phyloP scores from a whole-genome alignment of 2,329 filamentous ascomycete species.

The Alternaria sp. region DNA sequence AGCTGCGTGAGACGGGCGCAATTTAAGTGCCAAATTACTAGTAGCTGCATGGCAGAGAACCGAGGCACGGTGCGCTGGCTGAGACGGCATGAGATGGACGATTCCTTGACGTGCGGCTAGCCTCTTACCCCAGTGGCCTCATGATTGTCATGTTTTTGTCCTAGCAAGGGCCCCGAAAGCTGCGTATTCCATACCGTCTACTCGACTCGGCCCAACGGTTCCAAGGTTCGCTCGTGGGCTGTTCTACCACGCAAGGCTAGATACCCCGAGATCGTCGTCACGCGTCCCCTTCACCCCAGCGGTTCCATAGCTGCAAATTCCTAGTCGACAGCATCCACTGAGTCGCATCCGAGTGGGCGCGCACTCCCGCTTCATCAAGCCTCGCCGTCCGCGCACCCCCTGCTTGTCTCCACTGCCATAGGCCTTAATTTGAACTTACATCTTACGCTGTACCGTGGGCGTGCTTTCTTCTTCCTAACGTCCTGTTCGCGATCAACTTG shows the following conservation, averaged over 20 bases:
- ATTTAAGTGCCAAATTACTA: conserved; percentile 35
- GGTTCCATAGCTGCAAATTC: conserved; percentile 16
- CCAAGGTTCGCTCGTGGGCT: conserved; percentile 9
- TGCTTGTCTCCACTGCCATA: conserved; percentile 40
- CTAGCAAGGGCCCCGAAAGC: neutral
- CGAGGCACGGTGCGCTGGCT: conserved; percentile 25
- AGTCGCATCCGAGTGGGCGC: conserved; percentile 41
- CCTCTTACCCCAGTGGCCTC: conserved; percentile 23
- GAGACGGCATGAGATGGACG: conserved; percentile 2
- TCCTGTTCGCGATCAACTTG: conserved; percentile 24
- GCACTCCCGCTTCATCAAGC: conserved; percentile 44
- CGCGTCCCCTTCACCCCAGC: conserved; percentile 30
- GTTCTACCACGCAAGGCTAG: conserved; percentile 24
- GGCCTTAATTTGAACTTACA: conserved; percentile 52
- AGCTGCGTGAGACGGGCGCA: conserved; percentile 31
- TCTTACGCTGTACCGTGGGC: conserved; percentile 41
- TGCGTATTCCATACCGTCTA: neutral
- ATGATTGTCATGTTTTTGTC: conserved; percentile 27
- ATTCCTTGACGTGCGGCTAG: conserved; percentile 12
- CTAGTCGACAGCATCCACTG: conserved; percentile 27
- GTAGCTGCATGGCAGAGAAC: conserved; percentile 17
- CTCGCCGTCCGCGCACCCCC: conserved; percentile 40
- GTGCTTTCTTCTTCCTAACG: conserved; percentile 36
- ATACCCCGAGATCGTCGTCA: conserved; percentile 44
- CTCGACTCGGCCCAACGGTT: conserved; percentile 19